Conservation (phyloP, 2,329 filamentous ascomycete genomes). For the Simplicillium sp. region DNA sequence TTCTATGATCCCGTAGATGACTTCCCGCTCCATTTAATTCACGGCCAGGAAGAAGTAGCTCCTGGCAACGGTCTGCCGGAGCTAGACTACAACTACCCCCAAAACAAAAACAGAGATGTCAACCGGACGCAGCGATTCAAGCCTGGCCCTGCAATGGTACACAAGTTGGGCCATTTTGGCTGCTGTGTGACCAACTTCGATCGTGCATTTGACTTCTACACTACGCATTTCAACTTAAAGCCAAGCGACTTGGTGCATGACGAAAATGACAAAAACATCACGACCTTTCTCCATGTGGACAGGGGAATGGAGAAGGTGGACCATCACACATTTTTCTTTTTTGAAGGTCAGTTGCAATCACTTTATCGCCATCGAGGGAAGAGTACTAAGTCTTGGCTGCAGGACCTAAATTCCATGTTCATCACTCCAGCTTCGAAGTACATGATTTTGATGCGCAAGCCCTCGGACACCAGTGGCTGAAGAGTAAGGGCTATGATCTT, state of each 20-base stretch:
- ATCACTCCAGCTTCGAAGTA: constrained; percentile 62
- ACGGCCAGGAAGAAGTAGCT: constrained; percentile 36
- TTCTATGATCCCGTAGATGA: constrained; percentile 44
- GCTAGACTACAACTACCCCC: constrained; percentile 36
- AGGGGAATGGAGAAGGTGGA: constrained; percentile 34
- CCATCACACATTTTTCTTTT: constrained; percentile 43
- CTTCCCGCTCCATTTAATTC: constrained; percentile 47
- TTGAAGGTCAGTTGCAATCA: constrained; percentile 25
- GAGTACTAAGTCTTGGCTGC: too few species aligned
- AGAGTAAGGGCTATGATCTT: constrained; percentile 49
- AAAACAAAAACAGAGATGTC: constrained; percentile 28
- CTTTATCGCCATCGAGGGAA: constrained; percentile 39
- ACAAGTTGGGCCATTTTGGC: constrained; percentile 47
- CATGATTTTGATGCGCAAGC: constrained; percentile 64
- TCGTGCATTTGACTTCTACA: constrained; percentile 39
- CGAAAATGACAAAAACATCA: constrained; percentile 22
- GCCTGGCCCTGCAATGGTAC: constrained; percentile 34
- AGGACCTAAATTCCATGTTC: constrained; percentile 42
- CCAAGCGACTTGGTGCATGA: constrained; percentile 28
- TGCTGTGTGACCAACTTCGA: constrained; percentile 42
- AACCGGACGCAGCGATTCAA: constrained; percentile 40
- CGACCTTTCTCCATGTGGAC: constrained; percentile 35
- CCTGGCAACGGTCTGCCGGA: constrained; percentile 28
- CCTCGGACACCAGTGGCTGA: constrained; percentile 61
- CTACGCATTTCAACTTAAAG: constrained; percentile 38